A percentile compares a stretch with the other conserved stretches of the same genome.
Evolutionary conservation across 257 asterid species (phyloP).

Genomic region (Mentha longifolia): DNA sequence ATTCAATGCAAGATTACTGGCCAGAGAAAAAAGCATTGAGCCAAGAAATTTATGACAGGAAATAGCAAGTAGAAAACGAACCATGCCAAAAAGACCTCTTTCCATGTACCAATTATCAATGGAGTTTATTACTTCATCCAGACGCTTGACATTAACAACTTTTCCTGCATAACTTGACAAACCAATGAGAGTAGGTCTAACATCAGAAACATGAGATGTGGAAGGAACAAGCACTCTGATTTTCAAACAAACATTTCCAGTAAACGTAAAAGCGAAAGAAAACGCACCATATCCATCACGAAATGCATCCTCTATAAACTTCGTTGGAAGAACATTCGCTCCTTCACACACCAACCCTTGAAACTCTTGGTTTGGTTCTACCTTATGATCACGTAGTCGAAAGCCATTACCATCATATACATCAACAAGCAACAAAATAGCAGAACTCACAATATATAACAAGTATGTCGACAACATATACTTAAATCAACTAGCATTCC

Average conservation of each 20-base stretch:
- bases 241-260: conserved; percentile 14
- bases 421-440: neutral
- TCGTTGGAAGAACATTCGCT: conserved; percentile 92
- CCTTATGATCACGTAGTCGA: conserved; percentile 57
- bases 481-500: neutral
- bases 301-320: conserved; percentile 90
- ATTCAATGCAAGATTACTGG: conserved; percentile 9
- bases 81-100: conserved; percentile 98
- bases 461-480: neutral
- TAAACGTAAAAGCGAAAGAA: conserved; percentile 28
- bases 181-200: conserved; percentile 45
- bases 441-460: neutral
- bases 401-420: conserved; percentile 14
- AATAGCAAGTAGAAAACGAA: conserved; percentile 38
- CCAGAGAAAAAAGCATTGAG: neutral
- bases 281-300: conserved; percentile 91
- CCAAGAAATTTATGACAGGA: neutral
- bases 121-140: conserved; percentile 89
- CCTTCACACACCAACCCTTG: conserved; percentile 98
- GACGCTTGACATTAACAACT: conserved; percentile 83
- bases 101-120: conserved; percentile 98
- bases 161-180: conserved; percentile 87
- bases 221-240: conserved; percentile 1
- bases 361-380: conserved; percentile 99
- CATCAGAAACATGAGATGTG: conserved; percentile 47